Base-by-base conservation (phyloP, 129 eudicot species). In the Rutidosis leptorrhynchoides region DNA sequence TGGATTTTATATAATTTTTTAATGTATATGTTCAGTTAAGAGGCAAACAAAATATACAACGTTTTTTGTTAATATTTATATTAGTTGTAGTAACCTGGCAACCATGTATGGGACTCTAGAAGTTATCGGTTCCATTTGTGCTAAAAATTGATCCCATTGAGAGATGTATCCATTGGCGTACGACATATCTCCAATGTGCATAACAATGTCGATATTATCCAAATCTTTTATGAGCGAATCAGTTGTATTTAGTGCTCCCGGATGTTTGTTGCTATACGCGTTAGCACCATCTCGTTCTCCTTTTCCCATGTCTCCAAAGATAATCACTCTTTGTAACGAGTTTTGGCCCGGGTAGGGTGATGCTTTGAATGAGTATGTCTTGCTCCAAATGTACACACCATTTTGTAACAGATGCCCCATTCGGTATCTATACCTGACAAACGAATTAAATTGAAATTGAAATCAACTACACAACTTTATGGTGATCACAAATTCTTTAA, bases 281-380 rank as follows among this genome's bases (percentile, higher is more conserved):
- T 85, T 89, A 19, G 96, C 83, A 0, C 96, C 96, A 72, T 89
- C 96, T 7, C 90, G 81, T 66, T 89, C 96, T 25, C 82, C 96
- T 87, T 89, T 89, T 17, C 96, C 96, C 96, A 85, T 85, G 61
- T 89, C 96, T 22, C 90, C 93, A 66, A 85, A 85, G 35, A 89
- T 76, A 46, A 89, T 35, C 1, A 89, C 86, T 3, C 87, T 86
- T 67, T 85, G 96, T 62, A 83, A 68, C 11, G 96, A 85, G 70
- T 83, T 80, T n/a, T 89, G 94, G 8, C 96, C 94, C 0, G 86
- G 96, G 69, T 73, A 89, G 6, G 96, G 96, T n/a, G 96, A 82
- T 37, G 96, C 80, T 67, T 62, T 83, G 55, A 89, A 89, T 4
- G 84, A 64, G 58, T 89, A 77, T 2, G 6, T 58, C 49, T 79